These are phyloP conservation scores for Phytophthora uliginosa DNA, from an alignment of 352 stramenopile genomes.

Conservation along the genomic window DNA sequence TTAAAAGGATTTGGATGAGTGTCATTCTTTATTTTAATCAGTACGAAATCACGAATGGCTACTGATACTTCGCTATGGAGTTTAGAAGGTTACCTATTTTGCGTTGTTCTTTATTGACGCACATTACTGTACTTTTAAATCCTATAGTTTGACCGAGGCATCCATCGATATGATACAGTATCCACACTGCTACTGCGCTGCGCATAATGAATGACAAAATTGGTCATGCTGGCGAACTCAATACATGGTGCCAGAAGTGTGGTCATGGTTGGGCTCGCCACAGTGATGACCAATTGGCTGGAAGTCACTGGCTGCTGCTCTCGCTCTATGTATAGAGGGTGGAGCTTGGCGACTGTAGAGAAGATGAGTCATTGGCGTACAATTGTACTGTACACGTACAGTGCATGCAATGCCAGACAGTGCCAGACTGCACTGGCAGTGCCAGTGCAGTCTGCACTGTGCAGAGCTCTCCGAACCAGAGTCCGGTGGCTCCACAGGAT, in stretches of 20 bases:
- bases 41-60: no score
- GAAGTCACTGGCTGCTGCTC: background rate
- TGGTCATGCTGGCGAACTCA: background rate
- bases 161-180: no score
- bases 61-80: no score
- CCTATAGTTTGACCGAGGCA: no score
- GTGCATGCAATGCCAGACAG: background rate
- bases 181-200: no score
- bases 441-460: background rate
- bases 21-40: no score
- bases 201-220: background rate
- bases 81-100: no score
- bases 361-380: background rate
- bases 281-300: no score
- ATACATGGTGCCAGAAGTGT: background rate
- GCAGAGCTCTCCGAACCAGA: background rate
- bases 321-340: background rate
- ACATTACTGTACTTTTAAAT: no score
- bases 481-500: background rate
- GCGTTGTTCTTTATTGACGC: no score
- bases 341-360: slow-evolving; percentile 1
- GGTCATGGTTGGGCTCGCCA: no score
- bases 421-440: background rate
- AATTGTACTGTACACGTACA: background rate
- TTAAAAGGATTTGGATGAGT: no score